These are phyloP conservation scores for Uronychia setigera DNA, from an alignment of 73 alveolate species.

Conservation along the genomic window DNA sequence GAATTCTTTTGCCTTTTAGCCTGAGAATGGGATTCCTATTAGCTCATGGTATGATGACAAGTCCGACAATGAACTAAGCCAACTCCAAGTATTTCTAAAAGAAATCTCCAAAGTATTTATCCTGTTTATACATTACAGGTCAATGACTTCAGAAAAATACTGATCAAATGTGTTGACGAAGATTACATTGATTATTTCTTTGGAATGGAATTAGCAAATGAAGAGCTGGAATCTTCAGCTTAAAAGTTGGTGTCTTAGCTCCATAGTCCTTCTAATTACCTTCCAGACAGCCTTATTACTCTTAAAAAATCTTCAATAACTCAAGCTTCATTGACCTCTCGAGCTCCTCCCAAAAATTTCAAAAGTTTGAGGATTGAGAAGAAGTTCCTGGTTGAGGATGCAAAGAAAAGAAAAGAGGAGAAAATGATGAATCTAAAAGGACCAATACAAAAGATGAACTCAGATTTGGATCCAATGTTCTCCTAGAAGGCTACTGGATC, in stretches of 20 bases:
- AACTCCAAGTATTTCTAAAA: not conserved
- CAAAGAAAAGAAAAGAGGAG: not conserved
- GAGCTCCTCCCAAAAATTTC: not conserved
- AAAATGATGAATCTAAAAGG: not conserved
- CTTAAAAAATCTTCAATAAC: not conserved
- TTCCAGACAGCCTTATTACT: not conserved
- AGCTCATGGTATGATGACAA: slow-evolving; percentile 49
- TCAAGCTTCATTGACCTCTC: not conserved
- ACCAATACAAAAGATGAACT: not conserved
- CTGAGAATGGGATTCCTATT: slow-evolving; percentile 51
- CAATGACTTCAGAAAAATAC: not conserved
- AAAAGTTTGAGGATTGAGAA: not conserved
- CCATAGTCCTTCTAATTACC: not conserved
- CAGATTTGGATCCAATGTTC: too few relatives aligned
- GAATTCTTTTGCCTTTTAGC: slow-evolving; percentile 35
- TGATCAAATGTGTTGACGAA: not conserved
- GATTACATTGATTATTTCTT: not conserved
- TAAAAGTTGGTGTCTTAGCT: not conserved
- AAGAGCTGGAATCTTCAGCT: not conserved
- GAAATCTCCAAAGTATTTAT: not conserved
- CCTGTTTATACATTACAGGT: not conserved
- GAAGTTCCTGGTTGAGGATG: not conserved
- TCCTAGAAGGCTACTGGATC: too few relatives aligned
- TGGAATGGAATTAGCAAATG: not conserved
- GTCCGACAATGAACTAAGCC: slow-evolving; percentile 32